Evolutionary conservation across 371 early-diverging fungal genomes (phyloP).

Genomic region (Apophysomyces trapeziformis): DNA sequence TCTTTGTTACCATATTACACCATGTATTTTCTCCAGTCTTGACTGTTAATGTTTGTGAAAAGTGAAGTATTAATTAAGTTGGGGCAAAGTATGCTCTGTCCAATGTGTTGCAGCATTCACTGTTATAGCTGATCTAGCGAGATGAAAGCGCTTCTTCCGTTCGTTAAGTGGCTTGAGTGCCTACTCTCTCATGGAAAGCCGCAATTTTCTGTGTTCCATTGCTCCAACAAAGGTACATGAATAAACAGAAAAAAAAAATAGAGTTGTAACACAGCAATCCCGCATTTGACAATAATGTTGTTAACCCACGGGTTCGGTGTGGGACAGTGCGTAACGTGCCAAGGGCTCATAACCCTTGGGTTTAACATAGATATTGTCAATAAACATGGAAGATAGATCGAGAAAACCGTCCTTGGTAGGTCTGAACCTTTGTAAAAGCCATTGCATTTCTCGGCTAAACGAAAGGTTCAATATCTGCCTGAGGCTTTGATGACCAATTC

Average conservation of each 20-base stretch:
- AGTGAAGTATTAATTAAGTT: neutral
- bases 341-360: neutral
- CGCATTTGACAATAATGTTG: neutral
- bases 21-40: too few species aligned
- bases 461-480: neutral
- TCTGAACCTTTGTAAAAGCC: neutral
- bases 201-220: constrained; percentile 1
- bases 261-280: neutral
- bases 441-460: neutral
- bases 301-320: constrained; percentile 2
- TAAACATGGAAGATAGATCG: neutral
- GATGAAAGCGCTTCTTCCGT: neutral
- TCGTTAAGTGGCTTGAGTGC: neutral
- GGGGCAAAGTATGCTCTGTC: neutral
- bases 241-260: neutral
- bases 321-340: neutral
- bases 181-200: neutral
- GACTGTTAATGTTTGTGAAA: too few species aligned
- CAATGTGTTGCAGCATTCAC: neutral
- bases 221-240: constrained; percentile 1
- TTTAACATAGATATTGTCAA: neutral
- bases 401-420: neutral
- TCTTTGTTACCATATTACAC: neutral
- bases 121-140: neutral
- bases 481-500: constrained; percentile 1